Evolutionary conservation across 768 basidiomycete genomes (phyloP), one percentile per base, ranked within the genome.

Genomic region (Mycena galopus): DNA sequence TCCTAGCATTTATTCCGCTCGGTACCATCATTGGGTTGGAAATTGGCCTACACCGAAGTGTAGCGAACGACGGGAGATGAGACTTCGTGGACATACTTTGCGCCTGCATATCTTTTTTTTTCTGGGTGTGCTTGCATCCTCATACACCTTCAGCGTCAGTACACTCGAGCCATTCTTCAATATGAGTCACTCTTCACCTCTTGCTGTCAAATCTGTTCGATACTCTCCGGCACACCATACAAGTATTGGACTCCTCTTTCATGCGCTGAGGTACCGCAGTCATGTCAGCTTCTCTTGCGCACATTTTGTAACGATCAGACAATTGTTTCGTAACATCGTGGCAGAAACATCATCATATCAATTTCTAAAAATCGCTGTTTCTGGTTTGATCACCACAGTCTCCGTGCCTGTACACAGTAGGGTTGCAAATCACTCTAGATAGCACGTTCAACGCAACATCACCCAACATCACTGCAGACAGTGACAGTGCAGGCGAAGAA

Each of bases 101-200:
- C 70, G 17, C 65, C 71, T 11, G 65, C 50, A 7, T 72, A 37
- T 60, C 65, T n/a, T 72, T 23, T 72, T 72, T 11, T 7, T 72
- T 7, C 65, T 72, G 5, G 71, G 65, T 11, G 25, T 72, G 1
- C 27, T 72, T 6, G 19, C 67, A 8, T 51, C 57, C 14, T 66
- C 71, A 21, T 67, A 67, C 65, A 61, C 65, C 23, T 72, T 67
- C 64, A 66, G 44, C 33, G 33, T 71, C 23, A 10, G 35, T 44
- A 50, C 70, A 7, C 33, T 71, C 1, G 64, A 71, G 35, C 64
- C 70, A 3, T 53, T 33, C 47, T 51, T 72, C 32, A 35, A 50
- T 0, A 67, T 72, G 71, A 33, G 33, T n/a, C 57, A 47, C 30
- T 35, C 44, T 42, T 59, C 71, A 9, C 71, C 67, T 25, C 47